Evolutionary conservation across 306 rosid genomes (phyloP).

Genomic region (Fragaria vesca): DNA sequence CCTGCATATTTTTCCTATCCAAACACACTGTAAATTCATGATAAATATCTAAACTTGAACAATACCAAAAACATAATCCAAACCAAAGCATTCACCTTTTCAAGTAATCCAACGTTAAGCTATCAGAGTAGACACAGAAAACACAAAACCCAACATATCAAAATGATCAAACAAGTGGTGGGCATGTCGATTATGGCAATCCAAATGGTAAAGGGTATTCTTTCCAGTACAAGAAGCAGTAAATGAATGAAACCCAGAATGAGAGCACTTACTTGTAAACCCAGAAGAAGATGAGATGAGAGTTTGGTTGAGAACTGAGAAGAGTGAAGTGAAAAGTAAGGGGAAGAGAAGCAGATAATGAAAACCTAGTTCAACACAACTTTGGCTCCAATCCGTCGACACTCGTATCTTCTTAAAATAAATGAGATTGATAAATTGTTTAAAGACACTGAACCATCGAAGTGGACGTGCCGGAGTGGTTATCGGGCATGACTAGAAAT

Average conservation of each 20-base stretch:
- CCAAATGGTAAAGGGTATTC: background rate
- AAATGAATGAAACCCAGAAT: background rate
- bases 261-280: background rate
- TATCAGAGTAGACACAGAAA: background rate
- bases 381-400: conserved; percentile 1
- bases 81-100: background rate
- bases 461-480: conserved; percentile 38
- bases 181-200: background rate
- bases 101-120: background rate
- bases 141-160: background rate
- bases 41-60: background rate
- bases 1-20: too few relatives aligned
- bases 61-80: background rate
- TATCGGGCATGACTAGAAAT: conserved; percentile 36
- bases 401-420: too few relatives aligned
- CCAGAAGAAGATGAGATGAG: background rate
- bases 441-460: background rate
- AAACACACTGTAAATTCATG: background rate
- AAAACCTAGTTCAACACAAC: conserved; percentile 7
- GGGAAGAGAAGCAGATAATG: background rate
- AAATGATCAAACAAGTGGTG: background rate
- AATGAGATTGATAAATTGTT: too few relatives aligned
- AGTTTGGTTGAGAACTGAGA: background rate
- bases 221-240: background rate
- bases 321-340: background rate